Conservation (phyloP, 2,329 filamentous ascomycete species). For the Verticillium nubilum region DNA sequence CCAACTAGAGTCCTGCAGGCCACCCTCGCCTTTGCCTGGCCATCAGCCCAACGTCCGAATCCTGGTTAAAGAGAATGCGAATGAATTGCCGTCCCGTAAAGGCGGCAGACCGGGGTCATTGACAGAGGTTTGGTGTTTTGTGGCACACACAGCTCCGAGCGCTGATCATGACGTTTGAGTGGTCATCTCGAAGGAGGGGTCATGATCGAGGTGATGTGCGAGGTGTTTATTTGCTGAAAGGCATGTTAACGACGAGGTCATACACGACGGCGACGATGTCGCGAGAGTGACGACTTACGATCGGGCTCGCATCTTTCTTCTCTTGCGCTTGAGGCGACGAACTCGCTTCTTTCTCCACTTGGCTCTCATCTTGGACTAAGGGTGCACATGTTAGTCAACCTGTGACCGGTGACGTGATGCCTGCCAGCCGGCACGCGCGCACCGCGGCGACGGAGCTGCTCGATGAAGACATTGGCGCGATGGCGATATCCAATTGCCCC, state of each 20-base stretch:
- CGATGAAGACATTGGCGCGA: not conserved
- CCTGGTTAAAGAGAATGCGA: not conserved
- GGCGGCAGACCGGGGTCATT: not conserved
- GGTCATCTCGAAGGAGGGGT: conserved; percentile 30
- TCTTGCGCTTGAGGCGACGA: conserved; percentile 98
- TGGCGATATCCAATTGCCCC: not conserved
- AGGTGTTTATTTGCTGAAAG: conserved; percentile 61
- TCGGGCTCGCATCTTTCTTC: conserved; percentile 98
- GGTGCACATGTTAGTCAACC: conserved; percentile 4
- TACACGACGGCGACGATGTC: conserved; percentile 3
- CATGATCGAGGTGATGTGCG: conserved; percentile 51
- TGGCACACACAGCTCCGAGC: conserved; percentile 1
- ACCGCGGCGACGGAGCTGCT: not conserved
- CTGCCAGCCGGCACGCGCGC: not conserved
- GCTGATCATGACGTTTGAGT: conserved; percentile 5
- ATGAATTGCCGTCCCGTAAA: not conserved
- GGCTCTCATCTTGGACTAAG: conserved; percentile 69
- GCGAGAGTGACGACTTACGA: conserved; percentile 59
- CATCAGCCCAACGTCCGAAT: not conserved
- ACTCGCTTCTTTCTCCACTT: conserved; percentile 99
- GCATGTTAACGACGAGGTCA: conserved; percentile 22
- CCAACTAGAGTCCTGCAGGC: not conserved
- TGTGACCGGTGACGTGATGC: not conserved
- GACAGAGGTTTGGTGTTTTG: not conserved
- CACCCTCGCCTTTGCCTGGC: not conserved